A percentile compares a stretch with the other conserved stretches of the same genome.
These are phyloP conservation scores for Marasmius sp. DNA, from an alignment of 1,284 basidiomycete species.

Conservation along the genomic window DNA sequence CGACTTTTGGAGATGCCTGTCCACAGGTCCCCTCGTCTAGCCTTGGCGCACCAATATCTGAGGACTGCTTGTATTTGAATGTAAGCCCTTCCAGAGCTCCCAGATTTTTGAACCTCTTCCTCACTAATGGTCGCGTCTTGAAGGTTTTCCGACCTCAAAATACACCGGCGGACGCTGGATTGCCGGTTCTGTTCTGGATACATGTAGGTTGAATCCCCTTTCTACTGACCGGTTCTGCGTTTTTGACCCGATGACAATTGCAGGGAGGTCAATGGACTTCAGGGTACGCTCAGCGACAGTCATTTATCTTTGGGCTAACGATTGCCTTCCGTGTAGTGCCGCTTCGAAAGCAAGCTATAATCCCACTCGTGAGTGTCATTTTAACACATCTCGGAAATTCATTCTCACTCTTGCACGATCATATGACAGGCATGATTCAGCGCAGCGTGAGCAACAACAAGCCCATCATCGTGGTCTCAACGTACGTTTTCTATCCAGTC, in stretches of 20 bases:
- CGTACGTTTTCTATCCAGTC: slow-evolving; percentile 31
- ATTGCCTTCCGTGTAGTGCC: slow-evolving; percentile 29
- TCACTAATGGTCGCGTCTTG: neutral
- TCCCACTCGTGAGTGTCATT: slow-evolving; percentile 41
- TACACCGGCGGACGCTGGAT: slow-evolving; percentile 29
- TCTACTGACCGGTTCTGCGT: too few species aligned
- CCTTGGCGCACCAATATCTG: slow-evolving; percentile 48
- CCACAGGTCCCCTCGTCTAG: slow-evolving; percentile 41
- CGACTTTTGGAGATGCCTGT: slow-evolving; percentile 56
- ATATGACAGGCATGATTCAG: slow-evolving; percentile 44
- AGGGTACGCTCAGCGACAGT: slow-evolving; percentile 28
- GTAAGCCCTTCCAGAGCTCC: slow-evolving; percentile 14
- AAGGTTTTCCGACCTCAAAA: slow-evolving; percentile 45
- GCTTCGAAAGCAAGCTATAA: slow-evolving; percentile 41
- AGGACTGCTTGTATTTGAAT: slow-evolving; percentile 59
- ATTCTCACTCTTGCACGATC: neutral
- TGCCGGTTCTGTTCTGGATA: slow-evolving; percentile 55
- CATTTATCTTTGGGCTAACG: too few species aligned
- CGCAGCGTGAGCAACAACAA: slow-evolving; percentile 46
- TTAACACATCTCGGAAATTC: neutral
- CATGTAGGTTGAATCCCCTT: slow-evolving; percentile 35
- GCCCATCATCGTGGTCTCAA: slow-evolving; percentile 55
- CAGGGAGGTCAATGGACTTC: slow-evolving; percentile 53
- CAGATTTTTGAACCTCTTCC: neutral
- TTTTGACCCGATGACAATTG: neutral